phyloP scores from a whole-genome alignment of 257 asterid species.

The Eucommia ulmoides region DNA sequence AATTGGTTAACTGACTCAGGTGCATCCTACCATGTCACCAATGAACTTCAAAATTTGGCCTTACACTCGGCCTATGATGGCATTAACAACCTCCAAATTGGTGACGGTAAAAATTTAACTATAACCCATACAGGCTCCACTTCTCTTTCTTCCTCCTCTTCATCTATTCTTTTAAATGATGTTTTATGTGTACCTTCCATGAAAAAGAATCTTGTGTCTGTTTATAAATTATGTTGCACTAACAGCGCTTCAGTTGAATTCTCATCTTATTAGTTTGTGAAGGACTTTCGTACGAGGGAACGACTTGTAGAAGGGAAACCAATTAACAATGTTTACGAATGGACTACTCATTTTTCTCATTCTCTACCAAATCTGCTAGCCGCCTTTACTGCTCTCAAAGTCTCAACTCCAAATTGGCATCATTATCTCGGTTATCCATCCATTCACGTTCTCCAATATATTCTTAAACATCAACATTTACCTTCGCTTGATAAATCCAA shows the following conservation, averaged over 20 bases:
- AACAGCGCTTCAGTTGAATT: background rate
- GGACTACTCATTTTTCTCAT: background rate
- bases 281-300: background rate
- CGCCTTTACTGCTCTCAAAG: background rate
- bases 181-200: background rate
- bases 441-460: background rate
- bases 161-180: background rate
- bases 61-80: background rate
- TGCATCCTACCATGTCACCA: background rate
- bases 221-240: background rate
- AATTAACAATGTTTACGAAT: background rate
- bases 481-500: background rate
- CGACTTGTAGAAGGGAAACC: background rate
- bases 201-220: background rate
- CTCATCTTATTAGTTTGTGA: background rate
- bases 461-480: background rate
- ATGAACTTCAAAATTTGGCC: background rate
- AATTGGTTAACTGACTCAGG: background rate
- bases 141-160: background rate
- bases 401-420: background rate
- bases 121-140: background rate
- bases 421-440: slow-evolving; percentile 4
- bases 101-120: background rate
- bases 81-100: background rate
- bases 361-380: background rate